Percentiles rank a stretch among this genome's conserved stretches.
These are phyloP conservation scores for Sclerotiophoma versabilis DNA, from an alignment of 2,329 filamentous ascomycete species.

Conservation along the genomic window DNA sequence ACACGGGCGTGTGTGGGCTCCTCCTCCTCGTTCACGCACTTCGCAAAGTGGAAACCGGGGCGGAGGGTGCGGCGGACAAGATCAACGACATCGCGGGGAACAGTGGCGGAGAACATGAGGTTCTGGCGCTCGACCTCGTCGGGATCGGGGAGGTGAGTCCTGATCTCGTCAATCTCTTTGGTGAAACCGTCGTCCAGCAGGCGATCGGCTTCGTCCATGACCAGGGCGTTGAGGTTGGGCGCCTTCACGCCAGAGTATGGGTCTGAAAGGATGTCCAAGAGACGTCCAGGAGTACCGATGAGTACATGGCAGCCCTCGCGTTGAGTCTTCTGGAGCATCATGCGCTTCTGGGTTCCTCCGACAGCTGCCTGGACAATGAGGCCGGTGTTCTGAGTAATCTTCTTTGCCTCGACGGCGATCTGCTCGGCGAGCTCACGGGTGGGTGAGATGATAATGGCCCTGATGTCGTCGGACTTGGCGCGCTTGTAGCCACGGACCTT, in stretches of 20 bases:
- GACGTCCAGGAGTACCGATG: slow-evolving; percentile 86
- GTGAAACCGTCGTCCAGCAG: slow-evolving; percentile 67
- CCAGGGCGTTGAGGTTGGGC: slow-evolving; percentile 64
- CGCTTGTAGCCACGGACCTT: slow-evolving; percentile 52
- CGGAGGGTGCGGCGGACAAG: slow-evolving; percentile 83
- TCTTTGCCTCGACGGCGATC: slow-evolving; percentile 74
- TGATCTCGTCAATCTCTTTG: slow-evolving; percentile 58
- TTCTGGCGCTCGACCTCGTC: slow-evolving; percentile 77
- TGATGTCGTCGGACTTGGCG: slow-evolving; percentile 59
- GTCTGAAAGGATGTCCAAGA: slow-evolving; percentile 82
- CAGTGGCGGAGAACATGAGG: slow-evolving; percentile 93
- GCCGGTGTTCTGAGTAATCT: slow-evolving; percentile 69
- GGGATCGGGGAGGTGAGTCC: slow-evolving; percentile 66
- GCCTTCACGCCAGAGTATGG: slow-evolving; percentile 67
- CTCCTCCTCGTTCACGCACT: slow-evolving; percentile 85
- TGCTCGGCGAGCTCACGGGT: slow-evolving; percentile 70
- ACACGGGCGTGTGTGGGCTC: slow-evolving; percentile 83
- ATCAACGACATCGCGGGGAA: slow-evolving; percentile 80
- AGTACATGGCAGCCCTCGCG: slow-evolving; percentile 84
- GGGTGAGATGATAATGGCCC: slow-evolving; percentile 67
- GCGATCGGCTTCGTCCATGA: slow-evolving; percentile 73
- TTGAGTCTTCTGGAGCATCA: slow-evolving; percentile 72
- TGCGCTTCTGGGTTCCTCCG: slow-evolving; percentile 81
- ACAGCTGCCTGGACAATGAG: slow-evolving; percentile 81
- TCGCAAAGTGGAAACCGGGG: slow-evolving; percentile 83